Evolutionary conservation across 257 asterid genomes (phyloP).

Genomic region (Solanum verrucosum): DNA sequence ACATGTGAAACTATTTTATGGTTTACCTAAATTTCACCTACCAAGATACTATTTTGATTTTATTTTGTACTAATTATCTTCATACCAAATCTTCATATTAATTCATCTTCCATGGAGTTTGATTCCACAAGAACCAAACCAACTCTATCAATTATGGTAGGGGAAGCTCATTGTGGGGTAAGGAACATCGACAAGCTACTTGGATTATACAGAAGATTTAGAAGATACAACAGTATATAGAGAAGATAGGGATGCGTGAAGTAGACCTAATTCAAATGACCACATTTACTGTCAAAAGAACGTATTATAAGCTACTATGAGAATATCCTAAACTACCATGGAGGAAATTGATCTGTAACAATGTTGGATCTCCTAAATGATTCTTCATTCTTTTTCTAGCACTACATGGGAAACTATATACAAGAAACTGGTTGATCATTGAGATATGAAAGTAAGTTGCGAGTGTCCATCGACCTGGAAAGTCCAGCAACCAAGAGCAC

Average conservation of each 20-base stretch:
- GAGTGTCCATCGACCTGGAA: background rate
- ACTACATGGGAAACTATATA: background rate
- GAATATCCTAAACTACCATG: background rate
- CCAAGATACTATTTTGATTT: no score
- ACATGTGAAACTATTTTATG: no score
- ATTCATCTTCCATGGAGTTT: no score
- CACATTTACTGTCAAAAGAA: background rate
- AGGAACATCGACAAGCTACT: background rate
- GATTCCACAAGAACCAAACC: no score
- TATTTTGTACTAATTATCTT: no score
- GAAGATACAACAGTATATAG: background rate
- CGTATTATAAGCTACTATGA: background rate
- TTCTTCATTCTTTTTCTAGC: background rate
- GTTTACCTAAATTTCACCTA: no score
- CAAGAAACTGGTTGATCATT: background rate
- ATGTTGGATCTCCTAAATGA: background rate
- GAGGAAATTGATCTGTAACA: background rate
- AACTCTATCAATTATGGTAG: no score
- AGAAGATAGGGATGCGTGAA: background rate
- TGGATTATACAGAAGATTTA: background rate
- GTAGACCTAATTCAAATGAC: background rate
- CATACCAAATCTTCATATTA: no score
- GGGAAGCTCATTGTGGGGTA: no score
- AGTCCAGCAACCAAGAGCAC: conserved; percentile 29
- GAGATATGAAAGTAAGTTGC: background rate